Evolutionary conservation across 768 basidiomycete species (phyloP), one percentile per base, ranked within the genome.

Genomic region (Podaxis mareebaensis): DNA sequence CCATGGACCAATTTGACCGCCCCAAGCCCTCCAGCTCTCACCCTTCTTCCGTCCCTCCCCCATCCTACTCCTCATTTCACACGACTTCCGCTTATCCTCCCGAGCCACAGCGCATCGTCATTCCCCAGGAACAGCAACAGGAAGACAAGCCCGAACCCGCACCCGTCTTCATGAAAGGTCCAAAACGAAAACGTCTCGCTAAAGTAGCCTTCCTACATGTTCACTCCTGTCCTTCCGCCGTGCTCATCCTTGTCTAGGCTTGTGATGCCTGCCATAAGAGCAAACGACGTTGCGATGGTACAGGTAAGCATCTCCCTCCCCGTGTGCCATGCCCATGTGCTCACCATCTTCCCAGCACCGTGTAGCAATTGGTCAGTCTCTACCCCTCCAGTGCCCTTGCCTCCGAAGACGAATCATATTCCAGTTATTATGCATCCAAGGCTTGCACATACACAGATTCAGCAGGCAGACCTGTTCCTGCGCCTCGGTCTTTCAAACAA

Each of bases 221-320:
- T 58, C 12, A 49, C 48, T 56, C 28, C 42, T 38, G 61, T 15
- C 53, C 33, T 24, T 58, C 53, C 61, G 58, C 28, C 28, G 57
- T 60, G 51, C 49, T 64, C 40, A 64, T 68, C 52, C n/a, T 54
- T 30, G 4, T 46, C 64, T 61, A 84, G 82, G 83, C 92, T 54
- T 93, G 92, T 75, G 89, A 92, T 74, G 88, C 89, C 58, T 93
- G 92, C 72, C 92, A 93, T 72, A 91, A 90, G 74, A 88, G 86
- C 76, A 93, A 93, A 72, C 85, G 92, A 26, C 85, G 91, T 53
- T 93, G 91, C 75, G 91, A 92, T 75, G 91, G 91, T 36, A 91
- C 89, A 65, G 87, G 90, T 89, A 65, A 63, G 86, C 78, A 55
- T 61, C 59, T 36, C 61, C n/a, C 53, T 38, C 52, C 51, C 61